These are phyloP conservation scores for Ganoderma boninense DNA, from an alignment of 1,284 basidiomycete species.

Conservation along the genomic window DNA sequence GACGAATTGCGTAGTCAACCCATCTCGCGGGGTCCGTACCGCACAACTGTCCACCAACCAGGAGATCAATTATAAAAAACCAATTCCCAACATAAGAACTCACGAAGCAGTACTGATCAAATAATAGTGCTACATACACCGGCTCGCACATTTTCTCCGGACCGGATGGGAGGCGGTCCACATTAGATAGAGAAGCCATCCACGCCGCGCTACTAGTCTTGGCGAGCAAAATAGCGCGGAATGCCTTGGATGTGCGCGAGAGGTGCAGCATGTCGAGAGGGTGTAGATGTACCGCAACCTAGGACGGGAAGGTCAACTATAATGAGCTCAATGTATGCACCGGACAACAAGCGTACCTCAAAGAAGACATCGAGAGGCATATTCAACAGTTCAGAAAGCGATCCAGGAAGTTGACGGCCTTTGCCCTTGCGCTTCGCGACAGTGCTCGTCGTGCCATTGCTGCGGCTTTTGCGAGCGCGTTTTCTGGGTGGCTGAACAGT, in stretches of 20 bases:
- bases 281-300: slow-evolving; percentile 15
- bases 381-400: not conserved
- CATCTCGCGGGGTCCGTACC: slow-evolving; percentile 13
- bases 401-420: not conserved
- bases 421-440: not conserved
- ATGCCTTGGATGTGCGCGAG: slow-evolving; percentile 9
- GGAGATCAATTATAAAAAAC: not conserved
- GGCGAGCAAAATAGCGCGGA: slow-evolving; percentile 26
- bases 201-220: slow-evolving; percentile 26
- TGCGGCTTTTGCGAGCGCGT: not conserved
- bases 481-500: not conserved
- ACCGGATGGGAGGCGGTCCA: slow-evolving; percentile 5
- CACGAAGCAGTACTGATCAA: slow-evolving; percentile 29
- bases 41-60: slow-evolving; percentile 2
- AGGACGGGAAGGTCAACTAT: too few relatives aligned
- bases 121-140: slow-evolving; percentile 27
- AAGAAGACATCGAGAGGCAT: slow-evolving; percentile 1
- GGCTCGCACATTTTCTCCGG: not conserved
- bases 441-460: not conserved
- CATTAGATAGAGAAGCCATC: slow-evolving; percentile 14
- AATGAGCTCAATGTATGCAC: not conserved
- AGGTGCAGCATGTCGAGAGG: slow-evolving; percentile 19
- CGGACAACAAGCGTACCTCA: not conserved
- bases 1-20: slow-evolving; percentile 21
- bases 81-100: not conserved